Conservation (phyloP, 176 grass and related monocot genomes). For the Bromus sterilis region DNA sequence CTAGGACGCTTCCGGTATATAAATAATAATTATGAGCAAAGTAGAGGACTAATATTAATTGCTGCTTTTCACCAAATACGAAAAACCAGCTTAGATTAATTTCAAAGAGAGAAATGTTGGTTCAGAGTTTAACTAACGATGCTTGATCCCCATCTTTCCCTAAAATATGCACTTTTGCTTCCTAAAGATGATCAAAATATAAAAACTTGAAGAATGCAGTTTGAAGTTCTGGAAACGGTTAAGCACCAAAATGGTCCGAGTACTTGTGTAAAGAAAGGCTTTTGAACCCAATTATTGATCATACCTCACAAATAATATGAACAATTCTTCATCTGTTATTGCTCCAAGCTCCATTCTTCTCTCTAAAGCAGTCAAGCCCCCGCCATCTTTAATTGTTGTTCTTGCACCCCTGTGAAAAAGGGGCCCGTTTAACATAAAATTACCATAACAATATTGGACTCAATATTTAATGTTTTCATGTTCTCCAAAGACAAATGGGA, state of each 20-base stretch:
- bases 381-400: slow-evolving; percentile 79
- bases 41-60: not conserved
- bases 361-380: slow-evolving; percentile 81
- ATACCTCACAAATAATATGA: slow-evolving; percentile 83
- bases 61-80: not conserved
- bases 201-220: not conserved
- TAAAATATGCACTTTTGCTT: not conserved
- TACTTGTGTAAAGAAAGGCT: not conserved
- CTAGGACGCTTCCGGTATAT: not conserved
- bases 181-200: not conserved
- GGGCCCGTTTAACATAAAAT: not conserved
- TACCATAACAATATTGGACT: not conserved
- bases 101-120: not conserved
- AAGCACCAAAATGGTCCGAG: not conserved
- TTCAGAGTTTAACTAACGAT: not conserved
- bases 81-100: not conserved
- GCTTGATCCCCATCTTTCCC: not conserved
- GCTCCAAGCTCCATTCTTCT: slow-evolving; percentile 98
- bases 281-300: not conserved
- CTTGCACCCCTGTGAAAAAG: slow-evolving; percentile 58
- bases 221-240: not conserved
- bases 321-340: slow-evolving; percentile 90
- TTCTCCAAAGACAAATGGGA: not conserved
- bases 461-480: not conserved
- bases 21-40: not conserved